Evolutionary conservation across 768 basidiomycete species (phyloP).

Genomic region (Amyloporia xantha): DNA sequence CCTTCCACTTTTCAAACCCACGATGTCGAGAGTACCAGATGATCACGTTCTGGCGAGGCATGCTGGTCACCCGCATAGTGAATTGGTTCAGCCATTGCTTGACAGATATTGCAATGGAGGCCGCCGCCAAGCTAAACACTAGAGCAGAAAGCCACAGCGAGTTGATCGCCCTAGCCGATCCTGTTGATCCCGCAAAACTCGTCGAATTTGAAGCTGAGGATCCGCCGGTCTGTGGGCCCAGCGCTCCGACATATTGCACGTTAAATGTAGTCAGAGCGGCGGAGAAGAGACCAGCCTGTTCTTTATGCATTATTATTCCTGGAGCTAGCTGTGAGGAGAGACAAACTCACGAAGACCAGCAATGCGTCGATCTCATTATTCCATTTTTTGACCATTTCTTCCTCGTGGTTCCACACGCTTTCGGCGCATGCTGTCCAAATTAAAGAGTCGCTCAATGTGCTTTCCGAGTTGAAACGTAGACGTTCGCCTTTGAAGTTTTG

Average conservation of each 20-base stretch:
- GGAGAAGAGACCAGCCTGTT: constrained; percentile 13
- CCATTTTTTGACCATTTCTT: constrained; percentile 15
- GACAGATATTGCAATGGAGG: constrained; percentile 17
- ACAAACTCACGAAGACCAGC: constrained; percentile 5
- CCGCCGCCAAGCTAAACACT: constrained; percentile 18
- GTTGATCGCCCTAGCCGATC: constrained; percentile 15
- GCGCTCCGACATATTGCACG: constrained; percentile 5
- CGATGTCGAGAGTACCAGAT: constrained; percentile 19
- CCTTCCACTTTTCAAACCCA: constrained; percentile 16
- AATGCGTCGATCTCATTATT: constrained; percentile 18
- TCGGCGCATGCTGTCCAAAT: constrained; percentile 2
- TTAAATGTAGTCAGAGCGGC: constrained; percentile 11
- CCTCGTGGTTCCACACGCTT: constrained; percentile 13
- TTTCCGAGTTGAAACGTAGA: not conserved
- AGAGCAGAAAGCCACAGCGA: constrained; percentile 20
- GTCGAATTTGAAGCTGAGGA: constrained; percentile 3
- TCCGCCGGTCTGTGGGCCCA: constrained; percentile 8
- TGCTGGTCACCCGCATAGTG: constrained; percentile 12
- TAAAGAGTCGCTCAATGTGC: not conserved
- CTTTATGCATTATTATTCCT: not conserved
- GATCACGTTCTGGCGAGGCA: constrained; percentile 14
- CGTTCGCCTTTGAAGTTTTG: not conserved
- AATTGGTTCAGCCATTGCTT: constrained; percentile 23
- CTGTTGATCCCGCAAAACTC: too few species aligned
- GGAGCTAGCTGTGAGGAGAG: not conserved